Evolutionary conservation across 1,139 yeast genomes (phyloP), one percentile per base, ranked within the genome.

Genomic region (Komagataea norvegica): DNA sequence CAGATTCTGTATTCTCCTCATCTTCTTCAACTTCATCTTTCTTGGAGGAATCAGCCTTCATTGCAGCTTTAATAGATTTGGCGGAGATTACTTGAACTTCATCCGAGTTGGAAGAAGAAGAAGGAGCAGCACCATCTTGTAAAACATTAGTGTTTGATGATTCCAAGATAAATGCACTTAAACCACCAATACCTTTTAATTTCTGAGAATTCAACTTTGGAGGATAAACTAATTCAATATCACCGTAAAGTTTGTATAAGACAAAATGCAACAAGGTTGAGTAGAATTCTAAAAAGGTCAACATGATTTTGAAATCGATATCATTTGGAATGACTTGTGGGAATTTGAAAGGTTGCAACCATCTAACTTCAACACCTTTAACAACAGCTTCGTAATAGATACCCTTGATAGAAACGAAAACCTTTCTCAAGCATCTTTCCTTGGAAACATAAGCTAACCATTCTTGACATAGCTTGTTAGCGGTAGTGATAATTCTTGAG

Each of bases 301-400:
- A 72, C 99, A 91, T 91, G 67, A 91, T 87, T 64, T 94, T 77
- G 70, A 93, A 89, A 65, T 91, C 99, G 46, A 91, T 82, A 61
- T 91, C 98, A 33, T 81, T 65, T 31, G 99, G 98, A 52, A 91
- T 83, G 60, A 85, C 84, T 60, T 91, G 95, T 17, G 98, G 96
- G 68, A 89, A 91, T 62, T 88, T 89, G 73, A 82, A 91, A 20
- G 99, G 99, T 34, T 87, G 95, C 47, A 91, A 74, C 98, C 98
- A 91, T 67, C 93, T 77, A 36, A 91, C 72, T 51, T 86, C 95
- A 62, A 89, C 96, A 44, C 98, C 98, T 60, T 75, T 79, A 33
- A 91, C 79, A 45, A 62, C 76, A 27, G 96, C 97, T 61, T 89
- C 89, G 60, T 91, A 93, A 64, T 91, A 91, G 18, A 89, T 94